phyloP scores from a whole-genome alignment of 202 grass and related monocot species.

The Saccharum hybrid region DNA sequence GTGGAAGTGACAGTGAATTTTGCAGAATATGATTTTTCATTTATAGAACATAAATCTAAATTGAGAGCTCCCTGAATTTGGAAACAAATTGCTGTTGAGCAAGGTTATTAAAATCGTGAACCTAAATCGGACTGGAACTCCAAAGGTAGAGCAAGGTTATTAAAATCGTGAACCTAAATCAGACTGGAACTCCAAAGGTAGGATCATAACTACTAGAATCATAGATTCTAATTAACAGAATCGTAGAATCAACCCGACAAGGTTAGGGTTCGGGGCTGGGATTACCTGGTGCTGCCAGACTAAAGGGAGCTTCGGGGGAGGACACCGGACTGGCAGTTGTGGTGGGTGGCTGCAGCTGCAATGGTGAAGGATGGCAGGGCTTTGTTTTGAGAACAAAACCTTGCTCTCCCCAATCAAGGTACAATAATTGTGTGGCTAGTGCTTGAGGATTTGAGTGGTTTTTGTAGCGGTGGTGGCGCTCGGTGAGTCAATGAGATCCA shows the following conservation, averaged over 20 bases:
- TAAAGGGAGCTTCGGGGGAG: neutral
- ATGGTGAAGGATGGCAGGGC: too few relatives aligned
- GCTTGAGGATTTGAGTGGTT: neutral
- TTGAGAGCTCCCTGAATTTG: neutral
- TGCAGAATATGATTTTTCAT: neutral
- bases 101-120: neutral
- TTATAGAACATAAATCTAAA: slow-evolving; percentile 1
- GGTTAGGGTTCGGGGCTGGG: neutral
- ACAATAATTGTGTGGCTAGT: neutral
- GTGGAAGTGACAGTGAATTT: slow-evolving; percentile 13
- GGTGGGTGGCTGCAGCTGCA: neutral
- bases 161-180: neutral
- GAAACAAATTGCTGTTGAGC: neutral
- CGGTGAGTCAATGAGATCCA: neutral
- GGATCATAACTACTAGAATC: neutral
- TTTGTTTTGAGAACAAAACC: too few relatives aligned
- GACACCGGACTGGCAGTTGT: neutral
- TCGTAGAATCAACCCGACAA: neutral
- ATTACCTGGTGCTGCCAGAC: neutral
- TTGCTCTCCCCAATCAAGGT: neutral
- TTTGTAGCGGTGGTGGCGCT: neutral
- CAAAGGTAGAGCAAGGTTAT: neutral
- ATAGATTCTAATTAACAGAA: too few relatives aligned
- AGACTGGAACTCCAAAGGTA: neutral
- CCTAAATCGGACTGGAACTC: neutral